Conservation (phyloP, 495 filamentous ascomycete genomes). For the Hyaloscypha hepaticicola region DNA sequence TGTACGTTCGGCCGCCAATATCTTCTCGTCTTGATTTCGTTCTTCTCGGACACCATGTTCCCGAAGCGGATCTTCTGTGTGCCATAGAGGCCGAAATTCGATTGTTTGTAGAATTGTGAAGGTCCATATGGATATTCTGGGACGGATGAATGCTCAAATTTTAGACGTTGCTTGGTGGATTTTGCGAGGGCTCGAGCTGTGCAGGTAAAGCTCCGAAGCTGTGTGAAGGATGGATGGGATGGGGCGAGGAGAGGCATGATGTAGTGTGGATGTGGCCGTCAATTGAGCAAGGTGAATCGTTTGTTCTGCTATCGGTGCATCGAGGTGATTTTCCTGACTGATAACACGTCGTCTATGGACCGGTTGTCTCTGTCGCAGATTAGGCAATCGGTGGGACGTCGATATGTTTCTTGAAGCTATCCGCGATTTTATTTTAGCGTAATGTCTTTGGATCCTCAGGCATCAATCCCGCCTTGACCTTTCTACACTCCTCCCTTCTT, state of each 20-base stretch:
- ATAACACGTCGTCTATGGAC: no score
- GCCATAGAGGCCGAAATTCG: slow-evolving; percentile 84
- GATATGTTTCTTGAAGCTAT: neutral
- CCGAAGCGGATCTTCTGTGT: slow-evolving; percentile 77
- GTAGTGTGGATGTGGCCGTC: neutral
- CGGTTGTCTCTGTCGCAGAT: neutral
- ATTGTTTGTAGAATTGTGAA: slow-evolving; percentile 78
- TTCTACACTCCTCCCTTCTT: neutral
- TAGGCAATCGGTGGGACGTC: neutral
- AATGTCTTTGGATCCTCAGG: neutral
- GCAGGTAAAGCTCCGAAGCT: slow-evolving; percentile 30
- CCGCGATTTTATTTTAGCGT: neutral
- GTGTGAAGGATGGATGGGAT: slow-evolving; percentile 23
- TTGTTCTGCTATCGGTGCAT: neutral
- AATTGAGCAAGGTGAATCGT: slow-evolving; percentile 1
- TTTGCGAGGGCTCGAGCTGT: slow-evolving; percentile 37
- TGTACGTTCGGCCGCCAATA: slow-evolving; percentile 88
- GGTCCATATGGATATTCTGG: slow-evolving; percentile 86
- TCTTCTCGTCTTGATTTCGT: slow-evolving; percentile 81
- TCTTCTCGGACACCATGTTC: slow-evolving; percentile 78
- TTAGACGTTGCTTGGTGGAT: slow-evolving; percentile 38
- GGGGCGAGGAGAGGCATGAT: slow-evolving; percentile 27
- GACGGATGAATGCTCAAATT: slow-evolving; percentile 37
- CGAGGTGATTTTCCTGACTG: neutral
- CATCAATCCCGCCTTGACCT: neutral